Evolutionary conservation across 2,329 filamentous ascomycete genomes (phyloP).

Genomic region (Helicocarpus griseus): DNA sequence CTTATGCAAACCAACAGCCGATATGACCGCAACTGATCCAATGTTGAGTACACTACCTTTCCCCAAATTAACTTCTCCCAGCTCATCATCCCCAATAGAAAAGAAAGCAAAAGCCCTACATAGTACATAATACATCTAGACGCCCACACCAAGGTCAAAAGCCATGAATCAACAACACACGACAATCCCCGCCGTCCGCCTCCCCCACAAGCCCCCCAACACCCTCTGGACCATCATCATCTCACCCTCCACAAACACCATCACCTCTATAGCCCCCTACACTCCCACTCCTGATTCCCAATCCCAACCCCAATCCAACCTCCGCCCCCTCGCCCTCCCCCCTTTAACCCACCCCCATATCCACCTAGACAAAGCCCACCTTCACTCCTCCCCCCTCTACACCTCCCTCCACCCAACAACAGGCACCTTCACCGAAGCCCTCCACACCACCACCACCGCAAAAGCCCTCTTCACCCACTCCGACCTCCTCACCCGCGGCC

Average conservation of each 20-base stretch:
- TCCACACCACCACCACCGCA: conserved; percentile 48
- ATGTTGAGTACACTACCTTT: no score
- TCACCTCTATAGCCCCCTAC: conserved; percentile 21
- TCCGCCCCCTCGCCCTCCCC: conserved; percentile 37
- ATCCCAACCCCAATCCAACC: background rate
- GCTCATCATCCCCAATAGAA: no score
- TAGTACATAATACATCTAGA: no score
- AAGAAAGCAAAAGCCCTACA: no score
- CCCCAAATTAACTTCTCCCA: no score
- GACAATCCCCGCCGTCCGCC: conserved; percentile 17
- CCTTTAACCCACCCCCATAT: conserved; percentile 63
- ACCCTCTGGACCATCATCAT: conserved; percentile 26
- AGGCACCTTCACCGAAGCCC: conserved; percentile 58
- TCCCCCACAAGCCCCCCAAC: conserved; percentile 19
- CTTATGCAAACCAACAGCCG: no score
- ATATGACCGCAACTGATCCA: no score
- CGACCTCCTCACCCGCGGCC: conserved; percentile 56
- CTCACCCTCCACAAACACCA: conserved; percentile 5
- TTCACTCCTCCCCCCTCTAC: conserved; percentile 37
- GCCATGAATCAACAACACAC: no score
- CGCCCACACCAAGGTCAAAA: background rate
- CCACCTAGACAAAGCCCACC: conserved; percentile 51
- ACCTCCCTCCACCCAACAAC: conserved; percentile 47
- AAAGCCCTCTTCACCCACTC: conserved; percentile 53
- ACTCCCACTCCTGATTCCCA: conserved; percentile 7